Evolutionary conservation across 306 rosid genomes (phyloP), one percentile per base, ranked within the genome.

Genomic region (Rosa chinensis): DNA sequence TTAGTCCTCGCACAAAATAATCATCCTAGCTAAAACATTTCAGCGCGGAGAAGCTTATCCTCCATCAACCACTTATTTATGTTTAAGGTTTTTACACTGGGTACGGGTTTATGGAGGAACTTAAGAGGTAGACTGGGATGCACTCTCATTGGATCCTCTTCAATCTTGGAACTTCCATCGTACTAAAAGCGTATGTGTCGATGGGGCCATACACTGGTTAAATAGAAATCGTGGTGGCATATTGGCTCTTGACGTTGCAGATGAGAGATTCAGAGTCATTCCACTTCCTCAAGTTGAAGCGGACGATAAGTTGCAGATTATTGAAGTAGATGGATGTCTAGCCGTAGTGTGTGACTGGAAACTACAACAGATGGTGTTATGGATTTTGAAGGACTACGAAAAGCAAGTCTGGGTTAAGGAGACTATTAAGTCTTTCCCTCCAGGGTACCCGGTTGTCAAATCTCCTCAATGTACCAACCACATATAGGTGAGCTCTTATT

Each of bases 351-450:
- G 42, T 40, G 42, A 40, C 42, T 40, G 42, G 5, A 40, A 40
- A 40, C 42, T 40, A 40, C 4, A 40, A 40, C 42, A 40, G 42
- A 40, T 40, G 42, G 42, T 40, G 53, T 40, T 74, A 8, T 74
- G 78, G 78, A 59, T 56, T 21, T 42, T 74, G 78, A 43, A 58
- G 70, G 55, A 74, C 53, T 74, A 74, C 16, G 14, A 53, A n/a
- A 55, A 73, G 5, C 48, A 35, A 10, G 53, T 11, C 4, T 56
- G 78, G 78, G 23, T 42, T 40, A 58, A 56, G 39, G 68, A 74
- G 78, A 45, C 8, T 12, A 40, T n/a, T 13, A 2, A 47, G 9
- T 43, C 8, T 43, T 9, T 0, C 14, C 14, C 50, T 47, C 14
- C 50, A 47, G 50, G 14, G 1, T 47, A 48, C 52, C 17, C 4